These are phyloP conservation scores for Vicia sativa DNA, from an alignment of 306 rosid genomes.

Conservation along the genomic window DNA sequence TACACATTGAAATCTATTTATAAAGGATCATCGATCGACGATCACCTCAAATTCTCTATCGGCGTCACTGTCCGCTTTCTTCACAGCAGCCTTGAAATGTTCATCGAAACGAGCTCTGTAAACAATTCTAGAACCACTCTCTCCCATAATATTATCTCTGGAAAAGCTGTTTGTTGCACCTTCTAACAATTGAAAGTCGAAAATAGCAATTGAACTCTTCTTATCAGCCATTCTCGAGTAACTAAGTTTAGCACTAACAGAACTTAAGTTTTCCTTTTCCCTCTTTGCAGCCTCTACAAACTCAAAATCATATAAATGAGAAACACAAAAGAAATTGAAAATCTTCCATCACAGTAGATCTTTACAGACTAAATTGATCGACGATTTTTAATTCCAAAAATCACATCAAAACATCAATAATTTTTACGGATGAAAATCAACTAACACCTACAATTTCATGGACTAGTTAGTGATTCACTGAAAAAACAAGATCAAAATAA, in stretches of 20 bases:
- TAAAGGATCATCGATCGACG: conserved; percentile 28
- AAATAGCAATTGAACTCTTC: conserved; percentile 64
- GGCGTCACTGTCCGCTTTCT: conserved; percentile 64
- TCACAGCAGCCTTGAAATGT: conserved; percentile 68
- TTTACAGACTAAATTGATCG: background rate
- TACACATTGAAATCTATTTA: conserved; percentile 16
- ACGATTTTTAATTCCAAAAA: background rate
- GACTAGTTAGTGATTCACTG: background rate
- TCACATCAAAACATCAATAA: background rate
- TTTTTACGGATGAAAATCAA: background rate
- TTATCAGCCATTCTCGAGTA: conserved; percentile 67
- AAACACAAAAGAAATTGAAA: background rate
- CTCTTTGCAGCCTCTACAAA: conserved; percentile 61
- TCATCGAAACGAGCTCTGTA: conserved; percentile 75
- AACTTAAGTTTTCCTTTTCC: conserved; percentile 42
- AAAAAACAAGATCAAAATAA: conserved; percentile 9
- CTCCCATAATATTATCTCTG: conserved; percentile 59
- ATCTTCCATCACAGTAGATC: background rate
- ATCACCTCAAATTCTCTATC: conserved; percentile 79
- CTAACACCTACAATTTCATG: background rate
- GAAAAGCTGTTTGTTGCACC: conserved; percentile 74
- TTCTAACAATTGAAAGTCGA: conserved; percentile 72
- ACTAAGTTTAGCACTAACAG: conserved; percentile 53
- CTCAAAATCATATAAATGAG: conserved; percentile 31
- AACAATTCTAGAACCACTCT: conserved; percentile 60